Evolutionary conservation across 768 basidiomycete species (phyloP).

Genomic region (Leccinum longicurvipes): DNA sequence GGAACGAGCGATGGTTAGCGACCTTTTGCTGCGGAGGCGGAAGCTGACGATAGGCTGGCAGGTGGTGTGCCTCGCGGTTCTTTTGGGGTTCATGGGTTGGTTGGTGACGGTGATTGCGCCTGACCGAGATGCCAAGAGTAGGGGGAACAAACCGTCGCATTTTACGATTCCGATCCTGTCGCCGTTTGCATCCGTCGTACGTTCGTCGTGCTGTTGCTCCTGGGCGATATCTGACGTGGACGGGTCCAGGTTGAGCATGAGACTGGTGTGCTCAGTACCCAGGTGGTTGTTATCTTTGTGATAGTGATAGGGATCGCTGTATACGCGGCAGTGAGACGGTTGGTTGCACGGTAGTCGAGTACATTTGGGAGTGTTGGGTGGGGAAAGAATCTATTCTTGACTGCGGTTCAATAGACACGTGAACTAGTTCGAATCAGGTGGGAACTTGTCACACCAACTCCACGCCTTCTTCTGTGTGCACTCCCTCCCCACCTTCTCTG

Average conservation of each 20-base stretch:
- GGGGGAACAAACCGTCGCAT: conserved; percentile 40
- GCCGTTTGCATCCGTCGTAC: conserved; percentile 73
- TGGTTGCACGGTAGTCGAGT: conserved; percentile 13
- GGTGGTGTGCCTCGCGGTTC: conserved; percentile 21
- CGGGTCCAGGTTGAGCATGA: conserved; percentile 68
- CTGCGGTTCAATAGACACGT: no score
- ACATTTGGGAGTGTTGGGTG: not conserved
- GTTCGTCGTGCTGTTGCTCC: conserved; percentile 3
- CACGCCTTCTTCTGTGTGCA: not conserved
- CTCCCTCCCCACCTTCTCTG: conserved; percentile 4
- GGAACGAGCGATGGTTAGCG: conserved; percentile 49
- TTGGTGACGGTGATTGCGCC: conserved; percentile 17
- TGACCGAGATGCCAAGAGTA: conserved; percentile 10
- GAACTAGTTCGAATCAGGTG: conserved; percentile 26
- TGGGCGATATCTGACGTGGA: conserved; percentile 1
- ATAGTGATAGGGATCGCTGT: conserved; percentile 39
- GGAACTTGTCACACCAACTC: conserved; percentile 32
- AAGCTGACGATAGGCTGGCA: conserved; percentile 16
- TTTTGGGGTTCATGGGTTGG: conserved; percentile 21
- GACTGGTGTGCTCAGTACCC: conserved; percentile 57
- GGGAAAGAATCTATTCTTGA: not conserved
- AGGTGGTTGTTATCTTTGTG: conserved; percentile 38
- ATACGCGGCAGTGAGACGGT: conserved; percentile 44
- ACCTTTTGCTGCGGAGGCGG: conserved; percentile 1
- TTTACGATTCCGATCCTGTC: conserved; percentile 79